Evolutionary conservation across 2,329 filamentous ascomycete genomes (phyloP).

Genomic region (Trichoderma sp.): DNA sequence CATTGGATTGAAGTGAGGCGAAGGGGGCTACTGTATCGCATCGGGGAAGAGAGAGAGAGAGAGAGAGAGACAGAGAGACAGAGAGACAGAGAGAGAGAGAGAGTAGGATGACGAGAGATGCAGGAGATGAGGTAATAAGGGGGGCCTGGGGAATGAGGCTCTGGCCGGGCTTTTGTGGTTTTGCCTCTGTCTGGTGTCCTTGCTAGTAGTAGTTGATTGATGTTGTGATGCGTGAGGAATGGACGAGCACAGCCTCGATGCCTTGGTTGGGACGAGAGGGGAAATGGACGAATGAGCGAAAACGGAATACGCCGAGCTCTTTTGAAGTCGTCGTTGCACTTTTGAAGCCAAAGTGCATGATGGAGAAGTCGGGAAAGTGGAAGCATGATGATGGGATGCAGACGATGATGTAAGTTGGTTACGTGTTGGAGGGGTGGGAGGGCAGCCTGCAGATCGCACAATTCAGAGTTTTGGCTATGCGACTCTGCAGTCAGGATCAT

Average conservation of each 20-base stretch:
- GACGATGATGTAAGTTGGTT: not conserved
- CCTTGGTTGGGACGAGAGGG: not conserved
- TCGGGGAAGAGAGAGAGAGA: not conserved
- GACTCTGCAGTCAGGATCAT: not conserved
- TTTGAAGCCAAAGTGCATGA: not conserved
- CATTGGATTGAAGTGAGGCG: not conserved
- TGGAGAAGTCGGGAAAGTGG: not conserved
- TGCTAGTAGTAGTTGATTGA: not conserved
- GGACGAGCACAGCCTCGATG: slow-evolving; percentile 13
- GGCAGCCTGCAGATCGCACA: slow-evolving; percentile 4
- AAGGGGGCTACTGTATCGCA: not conserved
- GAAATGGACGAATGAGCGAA: not conserved
- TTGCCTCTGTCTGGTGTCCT: not conserved
- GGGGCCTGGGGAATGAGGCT: not conserved
- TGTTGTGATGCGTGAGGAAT: not conserved
- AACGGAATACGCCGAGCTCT: not conserved
- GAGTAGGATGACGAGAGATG: not conserved
- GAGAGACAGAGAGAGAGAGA: too few species aligned
- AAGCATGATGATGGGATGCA: not conserved
- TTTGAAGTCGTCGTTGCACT: not conserved
- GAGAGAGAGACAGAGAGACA: not conserved
- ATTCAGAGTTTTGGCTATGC: slow-evolving; percentile 14
- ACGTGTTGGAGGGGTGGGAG: not conserved
- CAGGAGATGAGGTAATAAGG: not conserved
- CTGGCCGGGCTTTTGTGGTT: not conserved